Base-by-base conservation (phyloP, 83 land plant species). In the Isoetes engelmannii region DNA sequence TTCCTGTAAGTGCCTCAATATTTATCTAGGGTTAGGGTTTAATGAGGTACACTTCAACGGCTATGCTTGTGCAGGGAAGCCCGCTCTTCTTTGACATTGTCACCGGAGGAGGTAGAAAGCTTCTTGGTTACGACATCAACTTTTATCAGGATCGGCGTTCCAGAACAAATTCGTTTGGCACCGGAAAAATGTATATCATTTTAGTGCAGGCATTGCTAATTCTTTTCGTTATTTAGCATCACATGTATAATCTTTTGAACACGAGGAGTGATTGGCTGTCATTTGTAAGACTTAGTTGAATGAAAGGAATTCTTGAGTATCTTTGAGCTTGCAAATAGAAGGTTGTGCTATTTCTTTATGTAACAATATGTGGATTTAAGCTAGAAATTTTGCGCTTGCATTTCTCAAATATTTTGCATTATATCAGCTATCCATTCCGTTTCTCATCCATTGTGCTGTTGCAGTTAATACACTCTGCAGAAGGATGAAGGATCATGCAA, bases 401-500 rank as follows among this genome's bases (percentile, higher is more conserved):
- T 28, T 28, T 28, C 37, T 28, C 2, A 28, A 28, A 28, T 28
- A 28, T 28, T 0, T 28, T 28, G 1, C 37, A 2, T 28, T 28
- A 28, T 28, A 28, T 28, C 37, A 28, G 37, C 37, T 28, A 28
- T 28, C 37, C 37, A 28, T 50, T 62, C 71, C 54, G 0, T 64
- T 9, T 64, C 2, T 18, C 1, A 0, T 64, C 12, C 13, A 15
- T 44, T 64, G 47, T 76, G 20, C n/a, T 4, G 21, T 68, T 82
- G 82, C 87, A 95, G 99, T 95, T 51, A 81, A 79, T 63, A 70
- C 66, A 21, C 67, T 95, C 41, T 91, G 99, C 72, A 84, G 77
- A 81, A 85, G 77, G 79, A 60, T 91, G 42, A 95, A 82, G 82
- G 99, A 95, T 3, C 87, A 85, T 60, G 86, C 87, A 19, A 67